Base-by-base conservation (phyloP, 1,284 basidiomycete genomes). In the Spongiforma sp. region DNA sequence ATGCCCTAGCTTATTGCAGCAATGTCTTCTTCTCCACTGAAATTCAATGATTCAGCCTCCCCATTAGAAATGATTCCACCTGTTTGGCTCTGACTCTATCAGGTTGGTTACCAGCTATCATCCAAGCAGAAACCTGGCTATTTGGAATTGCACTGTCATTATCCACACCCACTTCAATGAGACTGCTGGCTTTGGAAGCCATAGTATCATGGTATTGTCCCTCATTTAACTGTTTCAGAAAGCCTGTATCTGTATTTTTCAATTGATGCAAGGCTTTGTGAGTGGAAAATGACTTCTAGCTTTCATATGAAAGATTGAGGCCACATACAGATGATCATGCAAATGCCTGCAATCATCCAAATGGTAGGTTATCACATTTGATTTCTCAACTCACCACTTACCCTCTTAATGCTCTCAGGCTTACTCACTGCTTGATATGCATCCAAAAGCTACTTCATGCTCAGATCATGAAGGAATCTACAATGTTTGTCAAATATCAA, bases 401-500 rank as follows among this genome's bases (percentile, higher is more conserved):
- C 68, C 66, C 69, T 75, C 37, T 69, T 65, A 6, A 76, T 66
- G 2, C 74, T 36, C 19, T 68, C 66, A 24, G 63, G 57, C 5
- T 73, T 68, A 24, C 69, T 69, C 14, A 76, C 43, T 2, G 57
- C 53, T 14, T 63, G 33, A 59, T 67, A 67, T 14, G 71, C 68
- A 50, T 70, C 67, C 71, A 69, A 73, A 24, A 76, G 15, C 75
- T 73, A 76, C 15, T 63, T 61, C 8, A 69, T 55, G 26, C 69
- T 73, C 2, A 61, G 53, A 59, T 76, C 61, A 4, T 69, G 60
- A 4, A 76, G 43, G 15, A 63, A 70, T 48, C 15, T 50, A 21
- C 14, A 32, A 4, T 11, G 36, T 24, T 66, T 68, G 41, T 73
- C 68, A 28, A 73, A 33, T 1, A 36, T 15, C 24, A 69, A 30